Conservation (phyloP, 2,329 filamentous ascomycete genomes). For the Tolypocladium endophyticum region DNA sequence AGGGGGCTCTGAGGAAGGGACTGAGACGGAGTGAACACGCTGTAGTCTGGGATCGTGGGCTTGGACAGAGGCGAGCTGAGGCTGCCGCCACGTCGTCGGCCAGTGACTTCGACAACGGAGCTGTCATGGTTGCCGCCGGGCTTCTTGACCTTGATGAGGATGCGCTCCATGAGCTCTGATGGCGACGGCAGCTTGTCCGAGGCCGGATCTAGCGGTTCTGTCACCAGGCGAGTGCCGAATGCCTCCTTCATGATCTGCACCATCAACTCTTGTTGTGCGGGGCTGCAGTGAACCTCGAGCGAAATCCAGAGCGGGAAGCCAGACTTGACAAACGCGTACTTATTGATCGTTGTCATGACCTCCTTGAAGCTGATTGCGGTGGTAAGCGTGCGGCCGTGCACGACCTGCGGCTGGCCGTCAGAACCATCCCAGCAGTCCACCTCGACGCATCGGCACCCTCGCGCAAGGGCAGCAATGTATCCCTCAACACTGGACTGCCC, state of each 20-base stretch:
- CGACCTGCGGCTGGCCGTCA: constrained; percentile 79
- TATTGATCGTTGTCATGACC: constrained; percentile 85
- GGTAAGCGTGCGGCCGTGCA: constrained; percentile 83
- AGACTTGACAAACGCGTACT: constrained; percentile 85
- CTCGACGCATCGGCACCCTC: constrained; percentile 89
- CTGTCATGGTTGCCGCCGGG: constrained; percentile 38
- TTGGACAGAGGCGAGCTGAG: constrained; percentile 56
- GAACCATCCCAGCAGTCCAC: constrained; percentile 97
- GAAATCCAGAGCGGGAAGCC: constrained; percentile 87
- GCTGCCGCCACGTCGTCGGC: constrained; percentile 54
- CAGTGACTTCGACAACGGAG: constrained; percentile 19
- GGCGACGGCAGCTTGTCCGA: constrained; percentile 68
- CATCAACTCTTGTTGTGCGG: constrained; percentile 78
- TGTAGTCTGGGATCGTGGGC: constrained; percentile 49
- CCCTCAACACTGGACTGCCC: constrained; percentile 89
- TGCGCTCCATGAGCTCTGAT: constrained; percentile 70
- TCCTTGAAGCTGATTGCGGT: constrained; percentile 83
- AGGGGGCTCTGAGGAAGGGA: constrained; percentile 45
- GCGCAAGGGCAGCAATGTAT: constrained; percentile 80
- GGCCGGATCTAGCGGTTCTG: constrained; percentile 61
- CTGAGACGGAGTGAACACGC: constrained; percentile 34
- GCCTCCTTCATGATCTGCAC: constrained; percentile 77
- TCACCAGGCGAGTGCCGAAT: constrained; percentile 71
- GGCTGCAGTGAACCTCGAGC: constrained; percentile 86
- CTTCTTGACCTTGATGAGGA: constrained; percentile 92